Percentiles rank a stretch among this genome's conserved stretches.
phyloP scores from a whole-genome alignment of 805 yeast species.

The Yamadazyma sp. region DNA sequence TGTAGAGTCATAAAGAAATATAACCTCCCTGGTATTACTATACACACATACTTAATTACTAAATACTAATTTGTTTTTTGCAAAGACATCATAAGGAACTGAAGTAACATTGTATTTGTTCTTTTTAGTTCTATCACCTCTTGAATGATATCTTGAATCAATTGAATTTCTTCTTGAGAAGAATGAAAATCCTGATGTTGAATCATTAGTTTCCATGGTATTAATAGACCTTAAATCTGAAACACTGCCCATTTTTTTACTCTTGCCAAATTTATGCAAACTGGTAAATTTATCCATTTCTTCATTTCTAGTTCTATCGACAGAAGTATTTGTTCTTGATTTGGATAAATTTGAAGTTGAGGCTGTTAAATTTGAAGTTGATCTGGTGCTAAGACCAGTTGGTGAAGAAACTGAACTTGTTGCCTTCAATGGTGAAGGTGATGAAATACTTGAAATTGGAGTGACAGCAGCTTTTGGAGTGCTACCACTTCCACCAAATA shows the following conservation, averaged over 20 bases:
- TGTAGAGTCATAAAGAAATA: too few species aligned
- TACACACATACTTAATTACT: constrained; percentile 3
- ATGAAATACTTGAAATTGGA: constrained; percentile 11
- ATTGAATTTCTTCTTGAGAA: constrained; percentile 12
- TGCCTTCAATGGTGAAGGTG: constrained; percentile 15
- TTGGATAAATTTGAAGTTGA: constrained; percentile 5
- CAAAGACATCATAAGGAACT: constrained; percentile 15
- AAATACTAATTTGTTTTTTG: constrained; percentile 13
- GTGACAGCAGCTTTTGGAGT: constrained; percentile 1
- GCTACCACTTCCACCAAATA: constrained; percentile 8
- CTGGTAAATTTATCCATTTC: constrained; percentile 10
- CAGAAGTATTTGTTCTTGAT: constrained; percentile 10
- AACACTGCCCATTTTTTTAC: constrained; percentile 10
- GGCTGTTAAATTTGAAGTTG: constrained; percentile 2
- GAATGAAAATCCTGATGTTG: constrained; percentile 18
- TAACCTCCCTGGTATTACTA: constrained; percentile 6
- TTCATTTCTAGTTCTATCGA: constrained; percentile 14
- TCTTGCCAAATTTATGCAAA: constrained; percentile 3
- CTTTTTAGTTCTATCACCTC: constrained; percentile 13
- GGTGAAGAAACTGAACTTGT: constrained; percentile 11
- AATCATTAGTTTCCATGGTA: constrained; percentile 12
- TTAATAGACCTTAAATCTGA: constrained; percentile 13
- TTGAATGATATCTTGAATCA: constrained; percentile 8
- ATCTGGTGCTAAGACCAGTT: not conserved
- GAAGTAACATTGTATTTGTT: constrained; percentile 14